These are phyloP conservation scores for Lachancea dasiensis DNA, from an alignment of 805 yeast genomes.

Conservation along the genomic window DNA sequence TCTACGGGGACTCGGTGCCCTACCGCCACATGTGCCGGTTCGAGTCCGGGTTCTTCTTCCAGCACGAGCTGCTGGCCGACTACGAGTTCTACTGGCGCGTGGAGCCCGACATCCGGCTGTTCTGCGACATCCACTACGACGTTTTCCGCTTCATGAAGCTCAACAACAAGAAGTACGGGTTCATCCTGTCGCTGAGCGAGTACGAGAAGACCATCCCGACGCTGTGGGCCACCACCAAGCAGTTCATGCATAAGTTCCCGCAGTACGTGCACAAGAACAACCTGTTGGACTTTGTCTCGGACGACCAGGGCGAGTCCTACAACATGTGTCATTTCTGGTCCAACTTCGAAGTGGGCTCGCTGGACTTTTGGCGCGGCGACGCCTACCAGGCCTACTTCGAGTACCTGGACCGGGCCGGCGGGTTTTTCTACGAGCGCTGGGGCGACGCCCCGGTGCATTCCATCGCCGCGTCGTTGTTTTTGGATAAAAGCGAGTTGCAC, in stretches of 20 bases:
- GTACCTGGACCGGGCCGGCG: constrained; percentile 60
- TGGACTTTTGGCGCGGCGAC: constrained; percentile 58
- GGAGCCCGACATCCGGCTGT: constrained; percentile 59
- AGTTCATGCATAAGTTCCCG: constrained; percentile 41
- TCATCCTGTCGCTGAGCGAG: constrained; percentile 61
- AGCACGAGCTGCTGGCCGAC: constrained; percentile 49
- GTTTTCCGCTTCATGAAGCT: constrained; percentile 54
- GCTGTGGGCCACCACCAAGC: constrained; percentile 51
- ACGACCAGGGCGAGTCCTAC: constrained; percentile 57
- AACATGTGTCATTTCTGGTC: constrained; percentile 82
- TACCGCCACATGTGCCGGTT: constrained; percentile 64
- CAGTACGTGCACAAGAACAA: constrained; percentile 40
- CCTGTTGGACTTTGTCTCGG: constrained; percentile 55
- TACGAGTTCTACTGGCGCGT: constrained; percentile 73
- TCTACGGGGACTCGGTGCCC: constrained; percentile 53
- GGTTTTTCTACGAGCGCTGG: constrained; percentile 85
- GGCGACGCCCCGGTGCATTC: constrained; percentile 94
- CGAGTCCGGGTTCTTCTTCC: constrained; percentile 51
- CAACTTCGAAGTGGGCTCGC: constrained; percentile 68
- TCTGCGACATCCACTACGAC: constrained; percentile 59
- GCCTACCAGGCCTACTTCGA: constrained; percentile 57
- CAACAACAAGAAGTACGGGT: constrained; percentile 57
- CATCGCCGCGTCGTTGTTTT: constrained; percentile 59
- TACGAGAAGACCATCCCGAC: constrained; percentile 54
- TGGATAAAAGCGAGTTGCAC: constrained; percentile 53